Evolutionary conservation across 2,329 filamentous ascomycete genomes (phyloP).

Genomic region (Lecanicillium sp.): DNA sequence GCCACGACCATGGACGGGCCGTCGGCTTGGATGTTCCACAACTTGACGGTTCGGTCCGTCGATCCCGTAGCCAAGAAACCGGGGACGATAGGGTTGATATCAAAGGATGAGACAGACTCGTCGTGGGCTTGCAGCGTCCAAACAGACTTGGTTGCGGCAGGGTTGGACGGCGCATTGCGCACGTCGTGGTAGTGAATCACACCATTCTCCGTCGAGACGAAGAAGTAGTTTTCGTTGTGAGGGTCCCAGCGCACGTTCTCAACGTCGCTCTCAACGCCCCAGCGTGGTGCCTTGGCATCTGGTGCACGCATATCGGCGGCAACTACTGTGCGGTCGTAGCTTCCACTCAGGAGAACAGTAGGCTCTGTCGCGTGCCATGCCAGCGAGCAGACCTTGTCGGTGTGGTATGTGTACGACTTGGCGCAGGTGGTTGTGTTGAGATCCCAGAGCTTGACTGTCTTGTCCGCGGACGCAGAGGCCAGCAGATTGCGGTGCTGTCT

Average conservation of each 20-base stretch:
- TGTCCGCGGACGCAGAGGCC: constrained; percentile 90
- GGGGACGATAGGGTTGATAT: constrained; percentile 82
- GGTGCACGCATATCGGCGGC: constrained; percentile 96
- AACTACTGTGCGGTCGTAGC: constrained; percentile 89
- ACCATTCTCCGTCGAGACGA: constrained; percentile 86
- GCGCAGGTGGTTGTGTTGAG: constrained; percentile 86
- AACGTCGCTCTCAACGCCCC: constrained; percentile 93
- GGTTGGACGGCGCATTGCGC: constrained; percentile 65
- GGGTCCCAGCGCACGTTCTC: constrained; percentile 91
- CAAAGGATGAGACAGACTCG: constrained; percentile 83
- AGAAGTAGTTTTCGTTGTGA: constrained; percentile 90
- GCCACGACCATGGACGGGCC: constrained; percentile 88
- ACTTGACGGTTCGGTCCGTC: constrained; percentile 89
- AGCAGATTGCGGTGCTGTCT: constrained; percentile 88
- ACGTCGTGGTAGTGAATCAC: constrained; percentile 89
- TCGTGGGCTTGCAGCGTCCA: constrained; percentile 97
- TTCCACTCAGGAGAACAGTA: constrained; percentile 83
- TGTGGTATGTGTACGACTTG: constrained; percentile 92
- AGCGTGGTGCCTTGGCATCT: constrained; percentile 70
- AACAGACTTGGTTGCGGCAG: constrained; percentile 70
- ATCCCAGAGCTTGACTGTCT: constrained; percentile 97
- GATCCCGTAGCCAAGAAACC: constrained; percentile 92
- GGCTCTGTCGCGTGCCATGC: constrained; percentile 87
- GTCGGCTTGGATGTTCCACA: constrained; percentile 81
- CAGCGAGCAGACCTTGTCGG: constrained; percentile 93